Percentiles rank a stretch among this genome's conserved stretches.
Evolutionary conservation across 1,139 yeast genomes (phyloP).

Genomic region (Williopsis jadinii): DNA sequence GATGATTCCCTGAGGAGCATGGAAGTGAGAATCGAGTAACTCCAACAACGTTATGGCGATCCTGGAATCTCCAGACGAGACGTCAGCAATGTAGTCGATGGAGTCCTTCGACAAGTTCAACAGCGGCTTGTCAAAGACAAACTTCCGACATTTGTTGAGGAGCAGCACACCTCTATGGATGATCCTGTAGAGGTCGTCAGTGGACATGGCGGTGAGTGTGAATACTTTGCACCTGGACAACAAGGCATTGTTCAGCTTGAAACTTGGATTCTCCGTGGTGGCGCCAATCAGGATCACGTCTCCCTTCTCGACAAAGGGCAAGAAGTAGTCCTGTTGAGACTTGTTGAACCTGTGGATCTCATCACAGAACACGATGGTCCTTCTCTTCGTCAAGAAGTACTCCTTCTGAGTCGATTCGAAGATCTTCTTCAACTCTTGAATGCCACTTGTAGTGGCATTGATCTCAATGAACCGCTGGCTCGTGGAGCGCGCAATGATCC

Average conservation of each 20-base stretch:
- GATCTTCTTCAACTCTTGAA: conserved; percentile 61
- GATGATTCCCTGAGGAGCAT: conserved; percentile 1
- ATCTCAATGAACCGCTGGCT: conserved; percentile 60
- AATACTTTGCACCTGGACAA: conserved; percentile 86
- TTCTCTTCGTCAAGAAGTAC: conserved; percentile 52
- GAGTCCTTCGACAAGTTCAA: conserved; percentile 51
- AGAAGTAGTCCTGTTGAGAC: conserved; percentile 79
- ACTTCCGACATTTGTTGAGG: conserved; percentile 50
- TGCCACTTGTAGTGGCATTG: conserved; percentile 77
- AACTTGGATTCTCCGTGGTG: conserved; percentile 95
- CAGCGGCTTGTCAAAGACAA: conserved; percentile 30
- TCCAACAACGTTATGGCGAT: conserved; percentile 75
- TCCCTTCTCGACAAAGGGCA: conserved; percentile 69
- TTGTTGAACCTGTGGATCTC: conserved; percentile 91
- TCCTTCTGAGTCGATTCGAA: conserved; percentile 73
- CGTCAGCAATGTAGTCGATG: conserved; percentile 59
- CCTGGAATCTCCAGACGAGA: conserved; percentile 89
- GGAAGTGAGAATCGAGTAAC: conserved; percentile 36
- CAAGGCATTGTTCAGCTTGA: conserved; percentile 80
- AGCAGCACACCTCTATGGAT: conserved; percentile 56
- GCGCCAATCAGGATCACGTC: conserved; percentile 76
- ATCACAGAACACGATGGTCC: conserved; percentile 80
- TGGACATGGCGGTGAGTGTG: conserved; percentile 58
- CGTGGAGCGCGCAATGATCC: conserved; percentile 33
- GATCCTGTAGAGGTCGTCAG: conserved; percentile 49